Evolutionary conservation across 352 stramenopile genomes (phyloP), one percentile per base, ranked within the genome.

Genomic region (Achlya hypogyna): DNA sequence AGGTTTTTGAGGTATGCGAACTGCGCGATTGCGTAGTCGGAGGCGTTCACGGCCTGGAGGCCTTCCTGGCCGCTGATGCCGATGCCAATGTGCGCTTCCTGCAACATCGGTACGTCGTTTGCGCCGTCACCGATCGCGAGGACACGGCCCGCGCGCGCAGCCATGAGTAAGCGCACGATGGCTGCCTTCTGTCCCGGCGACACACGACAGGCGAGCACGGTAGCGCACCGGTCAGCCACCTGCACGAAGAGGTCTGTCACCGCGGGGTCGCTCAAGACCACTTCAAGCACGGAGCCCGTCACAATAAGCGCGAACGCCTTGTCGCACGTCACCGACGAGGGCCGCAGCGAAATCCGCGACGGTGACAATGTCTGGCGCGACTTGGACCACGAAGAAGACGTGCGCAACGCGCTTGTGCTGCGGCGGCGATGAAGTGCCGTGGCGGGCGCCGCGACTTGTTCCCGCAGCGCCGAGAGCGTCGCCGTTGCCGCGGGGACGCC

Each of bases 41-140:
- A 87, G 2, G 93, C 85, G 66, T 98, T 98, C 14, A 97, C 92
- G 8, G 95, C 87, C 69, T 97, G 94, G 6, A 88, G 80, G 54
- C 93, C 93, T 75, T 98, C 93, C 64, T 96, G 86, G 0, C 93
- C 93, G 1, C 75, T 90, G 25, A 98, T 91, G n/a, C 93, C 94
- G n/a, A 98, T 81, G 6, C 93, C 94, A 9, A 98, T 80, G 51
- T 98, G 89, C 20, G 88, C 91, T 2, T 90, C 87, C 66, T 98
- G 92, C 62, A 98, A 97, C 94, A 98, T 98, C 63, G 82, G 90
- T 10, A 98, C 93, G 70, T 98, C 93, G 74, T 98, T 98, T 18
- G 93, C 93, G 6, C 93, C 93, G 70, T 98, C 93, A 3, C 93
- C 93, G 43, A 98, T 97, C 10, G 90, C 88, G 40, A 98, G 70